These are phyloP conservation scores for Citrus mangshanensis DNA, from an alignment of 345 rosid species.

Conservation along the genomic window DNA sequence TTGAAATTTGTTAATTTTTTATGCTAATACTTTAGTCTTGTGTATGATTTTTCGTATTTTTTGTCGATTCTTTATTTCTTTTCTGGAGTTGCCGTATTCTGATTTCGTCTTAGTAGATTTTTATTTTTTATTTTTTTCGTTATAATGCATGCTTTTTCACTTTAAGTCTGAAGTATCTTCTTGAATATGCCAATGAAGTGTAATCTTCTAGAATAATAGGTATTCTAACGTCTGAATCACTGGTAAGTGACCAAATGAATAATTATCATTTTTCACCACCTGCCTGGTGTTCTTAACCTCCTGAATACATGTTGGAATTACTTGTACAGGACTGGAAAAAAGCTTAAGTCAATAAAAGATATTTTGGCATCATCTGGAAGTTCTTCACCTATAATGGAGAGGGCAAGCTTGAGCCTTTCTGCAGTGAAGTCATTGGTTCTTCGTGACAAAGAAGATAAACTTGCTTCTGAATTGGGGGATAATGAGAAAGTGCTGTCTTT, in stretches of 20 bases:
- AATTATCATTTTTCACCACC: constrained; percentile 15
- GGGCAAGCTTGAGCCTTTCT: constrained; percentile 78
- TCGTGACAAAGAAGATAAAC: constrained; percentile 87
- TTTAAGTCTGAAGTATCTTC: neutral
- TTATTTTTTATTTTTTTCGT: neutral
- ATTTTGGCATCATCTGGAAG: constrained; percentile 58
- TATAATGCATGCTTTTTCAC: neutral
- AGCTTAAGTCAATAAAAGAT: constrained; percentile 73
- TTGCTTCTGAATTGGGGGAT: constrained; percentile 53
- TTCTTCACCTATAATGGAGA: constrained; percentile 85
- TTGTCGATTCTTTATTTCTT: neutral
- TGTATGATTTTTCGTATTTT: neutral
- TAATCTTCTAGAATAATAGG: neutral
- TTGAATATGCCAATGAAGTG: neutral
- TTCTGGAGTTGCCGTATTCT: neutral
- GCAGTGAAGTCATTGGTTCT: constrained; percentile 85
- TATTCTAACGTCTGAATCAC: constrained; percentile 1
- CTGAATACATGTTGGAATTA: constrained; percentile 3
- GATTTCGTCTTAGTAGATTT: neutral
- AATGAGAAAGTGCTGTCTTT: constrained; percentile 63
- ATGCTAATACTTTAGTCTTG: neutral
- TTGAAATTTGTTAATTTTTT: constrained; percentile 1
- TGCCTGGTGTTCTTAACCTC: constrained; percentile 5
- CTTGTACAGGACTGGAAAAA: constrained; percentile 64
- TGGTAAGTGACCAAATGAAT: constrained; percentile 2